Base-by-base conservation (phyloP, 352 stramenopile species). In the Phytophthora melonis region DNA sequence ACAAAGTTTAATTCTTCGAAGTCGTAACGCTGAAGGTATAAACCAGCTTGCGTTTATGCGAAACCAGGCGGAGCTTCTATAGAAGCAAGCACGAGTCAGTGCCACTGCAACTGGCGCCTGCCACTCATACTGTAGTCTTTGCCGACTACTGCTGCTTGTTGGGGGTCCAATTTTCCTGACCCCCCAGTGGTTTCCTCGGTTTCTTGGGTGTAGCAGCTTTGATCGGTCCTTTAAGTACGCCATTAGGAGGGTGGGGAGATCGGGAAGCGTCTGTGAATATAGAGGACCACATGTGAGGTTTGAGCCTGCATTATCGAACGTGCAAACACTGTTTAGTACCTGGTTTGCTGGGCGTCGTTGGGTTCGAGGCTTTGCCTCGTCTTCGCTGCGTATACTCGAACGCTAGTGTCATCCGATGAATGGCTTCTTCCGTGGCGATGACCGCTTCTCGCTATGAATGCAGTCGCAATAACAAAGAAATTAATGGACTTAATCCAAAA, bases 381-480 rank as follows among this genome's bases (percentile, higher is more conserved):
- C 52, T 67, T 13, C 43, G 58, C 36, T 74, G 74, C 25, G 57
- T 66, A 59, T 68, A 72, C 34, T 81, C 77, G 43, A 81, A 70
- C n/a, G 77, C 70, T 11, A 63, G 39, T 13, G 70, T 77, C 70
- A 83, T 71, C 57, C 70, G 70, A 13, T 79, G 77, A 39, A 84
- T 77, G 3, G 77, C 70, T 50, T 81, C 77, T 61, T 83, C 74
- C 5, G 77, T 81, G 3, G 77, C 58, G 47, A 77, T 76, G 9
- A 81, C 61, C 23, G 74, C 66, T 59, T 83, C 73, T 36, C 74
- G 59, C 77, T 83, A 36, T 10, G 1, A 57, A 32, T 32, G 27
- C 27, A 32, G 27, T 32, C 27, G 27, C 5, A 32, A 32, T 32
- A 32, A 32, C 27, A 6, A 41, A 41, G 8, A 41, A 41, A 41